Conservation (phyloP, 1,284 basidiomycete genomes). For the Marasmius sp. region DNA sequence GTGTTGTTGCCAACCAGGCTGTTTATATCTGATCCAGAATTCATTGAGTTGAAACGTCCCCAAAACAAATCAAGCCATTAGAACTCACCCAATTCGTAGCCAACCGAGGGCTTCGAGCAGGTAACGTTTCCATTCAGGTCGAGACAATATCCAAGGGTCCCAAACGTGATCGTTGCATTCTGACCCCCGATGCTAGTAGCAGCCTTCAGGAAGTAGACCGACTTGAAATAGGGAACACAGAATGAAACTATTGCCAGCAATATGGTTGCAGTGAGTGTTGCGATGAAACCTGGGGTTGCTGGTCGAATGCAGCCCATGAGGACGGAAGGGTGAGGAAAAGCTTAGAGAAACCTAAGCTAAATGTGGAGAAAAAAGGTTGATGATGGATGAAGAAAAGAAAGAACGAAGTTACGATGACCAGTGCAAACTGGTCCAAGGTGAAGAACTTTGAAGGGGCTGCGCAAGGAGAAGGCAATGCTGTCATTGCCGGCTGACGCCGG, state of each 20-base stretch:
- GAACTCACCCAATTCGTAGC: slow-evolving; percentile 78
- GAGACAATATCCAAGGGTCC: slow-evolving; percentile 40
- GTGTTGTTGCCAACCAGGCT: slow-evolving; percentile 68
- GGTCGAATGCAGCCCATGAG: slow-evolving; percentile 64
- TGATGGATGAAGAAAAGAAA: slow-evolving; percentile 1
- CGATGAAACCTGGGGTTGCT: slow-evolving; percentile 82
- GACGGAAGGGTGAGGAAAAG: slow-evolving; percentile 2
- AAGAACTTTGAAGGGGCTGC: too few relatives aligned
- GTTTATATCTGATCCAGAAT: slow-evolving; percentile 66
- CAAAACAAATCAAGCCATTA: neutral
- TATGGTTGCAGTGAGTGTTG: slow-evolving; percentile 72
- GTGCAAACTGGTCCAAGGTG: too few relatives aligned
- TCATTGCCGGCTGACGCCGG: too few relatives aligned
- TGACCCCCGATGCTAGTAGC: slow-evolving; percentile 48
- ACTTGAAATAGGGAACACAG: slow-evolving; percentile 83
- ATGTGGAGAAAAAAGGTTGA: neutral
- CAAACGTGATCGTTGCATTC: slow-evolving; percentile 66
- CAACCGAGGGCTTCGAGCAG: slow-evolving; percentile 77
- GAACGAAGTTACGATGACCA: slow-evolving; percentile 13
- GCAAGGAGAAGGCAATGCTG: too few relatives aligned
- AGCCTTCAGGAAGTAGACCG: slow-evolving; percentile 83
- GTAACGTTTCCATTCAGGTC: slow-evolving; percentile 35
- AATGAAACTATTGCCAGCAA: slow-evolving; percentile 84
- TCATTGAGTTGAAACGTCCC: neutral
- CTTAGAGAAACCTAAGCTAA: neutral